Base-by-base conservation (phyloP, 2,329 filamentous ascomycete species). In the Fusarium metavorans region DNA sequence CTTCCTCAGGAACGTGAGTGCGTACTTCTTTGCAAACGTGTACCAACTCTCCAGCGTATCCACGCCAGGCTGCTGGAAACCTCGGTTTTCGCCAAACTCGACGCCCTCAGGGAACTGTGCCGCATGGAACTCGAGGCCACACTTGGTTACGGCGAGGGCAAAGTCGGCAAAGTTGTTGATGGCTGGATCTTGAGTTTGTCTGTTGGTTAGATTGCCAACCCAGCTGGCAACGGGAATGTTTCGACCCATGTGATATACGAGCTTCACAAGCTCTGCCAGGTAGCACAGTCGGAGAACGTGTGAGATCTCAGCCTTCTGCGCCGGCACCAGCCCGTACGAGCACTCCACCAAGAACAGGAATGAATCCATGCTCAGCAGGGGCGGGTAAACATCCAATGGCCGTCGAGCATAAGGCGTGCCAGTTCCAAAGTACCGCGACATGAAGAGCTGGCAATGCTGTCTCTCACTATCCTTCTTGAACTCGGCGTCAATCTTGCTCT, bases 1-100 rank as follows among this genome's bases (percentile, higher is more conserved):
- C 84, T 99, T 99, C 69, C 97, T 93, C 43, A 99, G 86, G 85
- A 98, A 99, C 0, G 91, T 88, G n/a, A 98, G 87, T 5, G 95
- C 95, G 79, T 98, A 99, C 78, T 93, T 95, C 72, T 92, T 91
- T 27, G 94, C 88, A 76, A 92, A 91, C 10, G 83, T 83, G 76
- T 91, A 89, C 81, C 89, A 89, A 35, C 85, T 87, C 63, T 87
- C 85, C 37, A 91, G 79, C 60, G 84, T 87, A 66, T 89, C 83
- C 56, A 92, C 83, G 13, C 85, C 87, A 9, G 87, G 85, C 77
- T 92, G 89, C 62, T 88, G 84, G 77, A 91, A 90, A 3, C 85
- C 89, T 25, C 79, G 78, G 77, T 89, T 87, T 60, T 84, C 82
- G 16, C 70, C 77, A 59, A 63, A 78, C 78, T 72, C 66, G 13